These are phyloP conservation scores for Achlya hypogyna DNA, from an alignment of 352 stramenopile genomes.

Conservation along the genomic window DNA sequence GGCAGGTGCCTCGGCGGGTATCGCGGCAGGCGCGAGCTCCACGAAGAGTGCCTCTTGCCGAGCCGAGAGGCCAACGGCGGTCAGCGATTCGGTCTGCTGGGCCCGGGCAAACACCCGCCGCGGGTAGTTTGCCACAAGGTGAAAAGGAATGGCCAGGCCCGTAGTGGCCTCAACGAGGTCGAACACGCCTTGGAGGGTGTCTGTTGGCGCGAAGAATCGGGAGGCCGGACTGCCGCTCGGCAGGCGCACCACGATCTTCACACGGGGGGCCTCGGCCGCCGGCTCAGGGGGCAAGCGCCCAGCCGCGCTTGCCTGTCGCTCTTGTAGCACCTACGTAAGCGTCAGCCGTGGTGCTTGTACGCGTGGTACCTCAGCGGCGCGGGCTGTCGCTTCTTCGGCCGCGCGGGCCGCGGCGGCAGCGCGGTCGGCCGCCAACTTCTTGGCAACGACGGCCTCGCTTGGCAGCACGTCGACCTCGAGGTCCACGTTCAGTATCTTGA, in stretches of 20 bases:
- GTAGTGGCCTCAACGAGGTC: conserved; percentile 43
- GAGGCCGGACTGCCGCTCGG: conserved; percentile 35
- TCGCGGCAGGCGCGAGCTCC: conserved; percentile 28
- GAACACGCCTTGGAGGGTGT: conserved; percentile 34
- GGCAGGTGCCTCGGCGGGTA: neutral
- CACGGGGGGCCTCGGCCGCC: neutral
- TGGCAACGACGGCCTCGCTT: conserved; percentile 34
- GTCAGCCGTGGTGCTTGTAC: neutral
- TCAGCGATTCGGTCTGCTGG: conserved; percentile 30
- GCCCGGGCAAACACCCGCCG: conserved; percentile 45
- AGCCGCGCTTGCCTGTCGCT: neutral
- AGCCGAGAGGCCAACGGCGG: conserved; percentile 41
- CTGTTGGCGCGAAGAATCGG: conserved; percentile 35
- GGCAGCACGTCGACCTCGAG: conserved; percentile 72
- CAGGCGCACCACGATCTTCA: conserved; percentile 43
- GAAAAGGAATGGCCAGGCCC: conserved; percentile 36
- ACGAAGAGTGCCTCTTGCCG: conserved; percentile 67
- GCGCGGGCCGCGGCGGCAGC: neutral
- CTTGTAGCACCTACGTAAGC: neutral
- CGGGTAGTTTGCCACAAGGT: conserved; percentile 50
- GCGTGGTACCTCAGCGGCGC: conserved; percentile 12
- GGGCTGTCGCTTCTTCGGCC: neutral
- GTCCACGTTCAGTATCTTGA: conserved; percentile 75
- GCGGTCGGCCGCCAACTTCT: conserved; percentile 31
- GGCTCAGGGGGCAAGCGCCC: neutral